Conservation (phyloP, 73 alveolate genomes). For the Urostyla sp. region DNA sequence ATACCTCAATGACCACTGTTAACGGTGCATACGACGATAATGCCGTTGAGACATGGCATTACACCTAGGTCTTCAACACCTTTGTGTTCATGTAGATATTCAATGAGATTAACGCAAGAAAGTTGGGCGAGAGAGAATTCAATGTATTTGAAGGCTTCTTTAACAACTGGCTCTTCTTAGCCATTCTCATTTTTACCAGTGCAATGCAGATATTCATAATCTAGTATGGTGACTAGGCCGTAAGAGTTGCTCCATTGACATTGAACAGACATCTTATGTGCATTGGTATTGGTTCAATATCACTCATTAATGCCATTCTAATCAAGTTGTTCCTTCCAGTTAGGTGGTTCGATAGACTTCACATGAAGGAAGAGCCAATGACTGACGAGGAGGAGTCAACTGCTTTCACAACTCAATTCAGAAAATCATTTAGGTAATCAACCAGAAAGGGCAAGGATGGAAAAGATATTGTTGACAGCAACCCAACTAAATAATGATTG, state of each 20-base stretch:
- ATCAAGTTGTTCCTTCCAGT: slow-evolving; percentile 12
- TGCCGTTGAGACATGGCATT: slow-evolving; percentile 70
- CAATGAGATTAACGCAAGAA: slow-evolving; percentile 90
- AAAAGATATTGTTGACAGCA: no score
- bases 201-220: slow-evolving; percentile 86
- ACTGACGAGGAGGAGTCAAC: slow-evolving; percentile 27
- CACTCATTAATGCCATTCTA: slow-evolving; percentile 55
- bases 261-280: slow-evolving; percentile 78
- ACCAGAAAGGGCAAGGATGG: no score
- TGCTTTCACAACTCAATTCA: neutral
- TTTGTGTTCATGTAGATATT: slow-evolving; percentile 94
- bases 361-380: slow-evolving; percentile 15
- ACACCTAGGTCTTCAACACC: slow-evolving; percentile 86
- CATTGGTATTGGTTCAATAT: slow-evolving; percentile 71
- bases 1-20: slow-evolving; percentile 6
- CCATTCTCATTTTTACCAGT: slow-evolving; percentile 72
- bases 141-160: slow-evolving; percentile 89
- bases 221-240: slow-evolving; percentile 89
- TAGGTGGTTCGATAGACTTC: slow-evolving; percentile 7
- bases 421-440: slow-evolving; percentile 15
- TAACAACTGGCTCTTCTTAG: slow-evolving; percentile 82
- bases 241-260: slow-evolving; percentile 80
- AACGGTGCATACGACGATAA: slow-evolving; percentile 26
- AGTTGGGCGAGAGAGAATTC: slow-evolving; percentile 79
- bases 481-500: no score